A percentile compares a stretch with the other conserved stretches of the same genome.
phyloP scores from a whole-genome alignment of 495 filamentous ascomycete genomes.

The Halenospora varia region DNA sequence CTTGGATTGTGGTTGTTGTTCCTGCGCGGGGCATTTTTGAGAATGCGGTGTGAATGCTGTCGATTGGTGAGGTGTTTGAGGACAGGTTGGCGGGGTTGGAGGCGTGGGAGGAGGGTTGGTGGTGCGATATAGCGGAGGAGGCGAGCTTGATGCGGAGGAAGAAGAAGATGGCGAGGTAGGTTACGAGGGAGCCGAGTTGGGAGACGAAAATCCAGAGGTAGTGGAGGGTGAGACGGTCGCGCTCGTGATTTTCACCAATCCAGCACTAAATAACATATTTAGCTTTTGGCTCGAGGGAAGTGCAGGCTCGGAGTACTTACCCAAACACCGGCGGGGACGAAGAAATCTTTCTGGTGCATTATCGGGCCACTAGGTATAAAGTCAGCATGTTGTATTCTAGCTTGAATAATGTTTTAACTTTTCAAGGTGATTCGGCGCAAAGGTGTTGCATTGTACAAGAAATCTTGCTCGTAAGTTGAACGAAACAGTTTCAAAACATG shows the following conservation, averaged over 20 bases:
- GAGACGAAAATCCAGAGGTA: slow-evolving; percentile 66
- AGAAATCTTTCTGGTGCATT: slow-evolving; percentile 41
- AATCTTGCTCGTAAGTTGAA: no score
- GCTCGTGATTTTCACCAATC: slow-evolving; percentile 8
- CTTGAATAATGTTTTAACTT: no score
- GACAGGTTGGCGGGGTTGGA: background rate
- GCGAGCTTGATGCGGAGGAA: slow-evolving; percentile 31
- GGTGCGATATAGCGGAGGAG: background rate
- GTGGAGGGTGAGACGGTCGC: slow-evolving; percentile 52
- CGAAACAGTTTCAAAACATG: no score
- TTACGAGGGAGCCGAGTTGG: slow-evolving; percentile 55
- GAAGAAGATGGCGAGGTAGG: slow-evolving; percentile 55
- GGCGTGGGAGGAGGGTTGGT: background rate
- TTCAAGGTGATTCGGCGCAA: no score
- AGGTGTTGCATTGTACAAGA: no score
- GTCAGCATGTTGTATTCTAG: background rate
- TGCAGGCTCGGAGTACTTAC: no score
- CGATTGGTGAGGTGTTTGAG: background rate
- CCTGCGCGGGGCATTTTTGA: background rate
- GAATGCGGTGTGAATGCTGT: background rate
- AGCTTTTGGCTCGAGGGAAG: background rate
- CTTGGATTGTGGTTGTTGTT: slow-evolving; percentile 8
- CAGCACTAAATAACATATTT: slow-evolving; percentile 13
- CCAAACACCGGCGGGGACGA: slow-evolving; percentile 50
- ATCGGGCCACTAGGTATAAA: slow-evolving; percentile 32